Evolutionary conservation across 1,284 basidiomycete genomes (phyloP).

Genomic region (Marasmius sp.): DNA sequence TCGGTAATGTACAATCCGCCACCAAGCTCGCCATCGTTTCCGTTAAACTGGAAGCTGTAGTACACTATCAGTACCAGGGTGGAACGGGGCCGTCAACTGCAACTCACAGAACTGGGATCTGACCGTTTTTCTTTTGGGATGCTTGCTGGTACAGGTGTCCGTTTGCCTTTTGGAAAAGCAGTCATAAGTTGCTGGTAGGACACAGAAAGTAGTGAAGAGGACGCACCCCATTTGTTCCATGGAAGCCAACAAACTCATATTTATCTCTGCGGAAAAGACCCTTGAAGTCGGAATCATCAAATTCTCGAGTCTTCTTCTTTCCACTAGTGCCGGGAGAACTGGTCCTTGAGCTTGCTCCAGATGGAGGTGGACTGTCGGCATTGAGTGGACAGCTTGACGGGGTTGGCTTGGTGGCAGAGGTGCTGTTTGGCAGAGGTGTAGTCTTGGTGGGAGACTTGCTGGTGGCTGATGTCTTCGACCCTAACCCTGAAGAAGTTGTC

Average conservation of each 20-base stretch:
- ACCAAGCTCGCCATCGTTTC: not conserved
- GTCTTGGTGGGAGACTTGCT: not conserved
- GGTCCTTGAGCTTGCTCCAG: too few relatives aligned
- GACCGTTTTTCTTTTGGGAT: not conserved
- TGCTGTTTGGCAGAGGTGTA: too few relatives aligned
- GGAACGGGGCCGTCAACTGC: too few relatives aligned
- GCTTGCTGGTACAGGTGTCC: not conserved
- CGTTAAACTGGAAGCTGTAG: not conserved
- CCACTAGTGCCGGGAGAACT: not conserved
- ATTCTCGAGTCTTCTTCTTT: not conserved
- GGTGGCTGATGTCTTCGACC: not conserved
- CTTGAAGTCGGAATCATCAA: not conserved
- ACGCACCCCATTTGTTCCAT: not conserved
- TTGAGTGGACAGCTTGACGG: too few relatives aligned
- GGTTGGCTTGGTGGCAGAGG: too few relatives aligned
- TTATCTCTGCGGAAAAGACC: not conserved
- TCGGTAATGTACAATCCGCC: not conserved
- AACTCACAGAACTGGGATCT: not conserved
- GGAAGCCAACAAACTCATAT: not conserved
- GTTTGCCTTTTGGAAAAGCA: not conserved
- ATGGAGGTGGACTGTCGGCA: too few relatives aligned
- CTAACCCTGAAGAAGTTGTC: not conserved
- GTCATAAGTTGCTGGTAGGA: not conserved
- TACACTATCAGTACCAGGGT: not conserved
- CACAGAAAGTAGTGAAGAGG: not conserved